A percentile compares a stretch with the other conserved stretches of the same genome.
Conservation (phyloP, 2,329 filamentous ascomycete species). For the Blastomyces gilchristii region DNA sequence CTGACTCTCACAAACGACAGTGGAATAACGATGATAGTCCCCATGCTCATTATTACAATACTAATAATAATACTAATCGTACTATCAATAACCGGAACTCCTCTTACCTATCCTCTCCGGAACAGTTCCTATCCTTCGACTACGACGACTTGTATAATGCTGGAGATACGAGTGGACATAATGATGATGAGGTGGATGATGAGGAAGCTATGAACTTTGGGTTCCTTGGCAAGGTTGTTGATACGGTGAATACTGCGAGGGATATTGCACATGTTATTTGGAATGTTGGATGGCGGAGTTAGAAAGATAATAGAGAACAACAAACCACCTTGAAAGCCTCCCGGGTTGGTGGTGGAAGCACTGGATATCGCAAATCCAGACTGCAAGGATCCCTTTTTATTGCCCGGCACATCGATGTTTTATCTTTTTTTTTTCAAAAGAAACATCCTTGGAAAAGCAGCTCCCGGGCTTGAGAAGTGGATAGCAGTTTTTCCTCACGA, state of each 20-base stretch:
- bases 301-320: background rate
- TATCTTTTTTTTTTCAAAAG: too few species aligned
- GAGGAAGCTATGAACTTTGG: slow-evolving; percentile 6
- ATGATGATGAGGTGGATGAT: slow-evolving; percentile 3
- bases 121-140: slow-evolving; percentile 12
- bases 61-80: background rate
- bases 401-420: too few species aligned
- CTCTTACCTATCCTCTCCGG: slow-evolving; percentile 11
- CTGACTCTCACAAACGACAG: slow-evolving; percentile 22
- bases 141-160: slow-evolving; percentile 9
- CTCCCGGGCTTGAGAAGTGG: too few species aligned
- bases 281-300: slow-evolving; percentile 20
- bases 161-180: background rate
- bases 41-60: background rate
- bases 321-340: too few species aligned
- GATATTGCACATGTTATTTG: slow-evolving; percentile 21
- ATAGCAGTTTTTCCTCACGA: too few species aligned
- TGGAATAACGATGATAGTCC: background rate
- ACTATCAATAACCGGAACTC: background rate
- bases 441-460: too few species aligned
- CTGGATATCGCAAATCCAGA: too few species aligned
- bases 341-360: too few species aligned
- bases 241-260: slow-evolving; percentile 17
- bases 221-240: slow-evolving; percentile 15
- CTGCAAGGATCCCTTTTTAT: too few species aligned